phyloP scores from a whole-genome alignment of 352 stramenopile species.

The Phytophthora hibernalis region DNA sequence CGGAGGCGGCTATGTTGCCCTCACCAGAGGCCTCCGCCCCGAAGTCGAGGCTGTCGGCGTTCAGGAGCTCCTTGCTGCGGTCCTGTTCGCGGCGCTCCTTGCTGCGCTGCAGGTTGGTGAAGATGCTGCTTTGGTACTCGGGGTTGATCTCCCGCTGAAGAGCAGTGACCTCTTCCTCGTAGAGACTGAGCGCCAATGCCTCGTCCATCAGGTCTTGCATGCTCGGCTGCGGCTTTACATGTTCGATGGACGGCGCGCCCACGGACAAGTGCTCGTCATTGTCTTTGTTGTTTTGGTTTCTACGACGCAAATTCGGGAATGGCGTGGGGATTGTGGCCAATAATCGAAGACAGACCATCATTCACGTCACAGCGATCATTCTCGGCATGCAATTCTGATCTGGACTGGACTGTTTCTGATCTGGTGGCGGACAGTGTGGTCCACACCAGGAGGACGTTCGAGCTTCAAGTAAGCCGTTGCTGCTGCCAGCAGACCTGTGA shows the following conservation, averaged over 20 bases:
- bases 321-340: background rate
- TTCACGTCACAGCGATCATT: constrained; percentile 12
- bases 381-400: constrained; percentile 9
- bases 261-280: constrained; percentile 40
- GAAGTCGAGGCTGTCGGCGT: constrained; percentile 51
- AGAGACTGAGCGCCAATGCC: constrained; percentile 64
- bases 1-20: constrained; percentile 11
- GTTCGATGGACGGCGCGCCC: constrained; percentile 13
- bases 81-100: constrained; percentile 44
- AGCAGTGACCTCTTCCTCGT: constrained; percentile 61
- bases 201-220: constrained; percentile 83
- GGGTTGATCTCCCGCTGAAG: constrained; percentile 51
- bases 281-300: background rate
- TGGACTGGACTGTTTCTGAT: constrained; percentile 21
- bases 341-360: constrained; percentile 17
- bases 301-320: constrained; percentile 45
- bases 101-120: constrained; percentile 44
- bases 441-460: background rate
- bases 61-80: constrained; percentile 42
- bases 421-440: background rate
- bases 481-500: background rate
- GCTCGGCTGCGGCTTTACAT: constrained; percentile 29
- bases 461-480: background rate
- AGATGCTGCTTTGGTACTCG: constrained; percentile 45
- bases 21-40: constrained; percentile 24